Evolutionary conservation across 2,329 filamentous ascomycete genomes (phyloP).

Genomic region (Neoascochyta sp.): DNA sequence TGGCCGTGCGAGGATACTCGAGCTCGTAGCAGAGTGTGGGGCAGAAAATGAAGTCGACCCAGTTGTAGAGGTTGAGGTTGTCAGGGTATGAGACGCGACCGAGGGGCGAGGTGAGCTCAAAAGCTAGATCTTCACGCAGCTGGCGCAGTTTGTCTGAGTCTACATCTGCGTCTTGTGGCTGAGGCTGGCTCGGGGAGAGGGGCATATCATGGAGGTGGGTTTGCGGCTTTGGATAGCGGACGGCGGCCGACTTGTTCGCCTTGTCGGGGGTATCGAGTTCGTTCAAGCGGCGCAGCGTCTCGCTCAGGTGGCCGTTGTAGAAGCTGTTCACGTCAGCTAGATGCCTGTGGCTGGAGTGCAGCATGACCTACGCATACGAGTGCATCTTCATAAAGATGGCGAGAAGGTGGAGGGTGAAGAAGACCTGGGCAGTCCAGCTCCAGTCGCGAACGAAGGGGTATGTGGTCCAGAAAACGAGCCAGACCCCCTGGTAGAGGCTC

Average conservation of each 20-base stretch:
- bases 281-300: slow-evolving; percentile 75
- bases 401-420: slow-evolving; percentile 85
- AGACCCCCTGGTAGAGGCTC: slow-evolving; percentile 72
- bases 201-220: slow-evolving; percentile 55
- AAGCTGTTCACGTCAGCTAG: slow-evolving; percentile 49
- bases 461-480: slow-evolving; percentile 79
- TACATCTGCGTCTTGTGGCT: slow-evolving; percentile 39
- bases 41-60: slow-evolving; percentile 80
- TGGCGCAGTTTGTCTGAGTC: slow-evolving; percentile 53
- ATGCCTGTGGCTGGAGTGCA: too few relatives aligned
- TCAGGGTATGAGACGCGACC: slow-evolving; percentile 85
- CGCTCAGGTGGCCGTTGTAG: slow-evolving; percentile 92
- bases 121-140: slow-evolving; percentile 80
- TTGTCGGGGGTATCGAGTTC: slow-evolving; percentile 75
- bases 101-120: slow-evolving; percentile 85
- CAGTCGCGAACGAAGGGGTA: slow-evolving; percentile 82
- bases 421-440: slow-evolving; percentile 98
- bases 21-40: slow-evolving; percentile 97
- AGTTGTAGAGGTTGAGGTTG: slow-evolving; percentile 82
- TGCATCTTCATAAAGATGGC: slow-evolving; percentile 98
- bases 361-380: slow-evolving; percentile 70
- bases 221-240: slow-evolving; percentile 62
- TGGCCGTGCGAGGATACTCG: slow-evolving; percentile 78
- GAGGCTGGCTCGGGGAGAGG: slow-evolving; percentile 41
- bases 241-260: slow-evolving; percentile 64